Conservation (phyloP, 495 filamentous ascomycete species). For the Cercophora scortea region DNA sequence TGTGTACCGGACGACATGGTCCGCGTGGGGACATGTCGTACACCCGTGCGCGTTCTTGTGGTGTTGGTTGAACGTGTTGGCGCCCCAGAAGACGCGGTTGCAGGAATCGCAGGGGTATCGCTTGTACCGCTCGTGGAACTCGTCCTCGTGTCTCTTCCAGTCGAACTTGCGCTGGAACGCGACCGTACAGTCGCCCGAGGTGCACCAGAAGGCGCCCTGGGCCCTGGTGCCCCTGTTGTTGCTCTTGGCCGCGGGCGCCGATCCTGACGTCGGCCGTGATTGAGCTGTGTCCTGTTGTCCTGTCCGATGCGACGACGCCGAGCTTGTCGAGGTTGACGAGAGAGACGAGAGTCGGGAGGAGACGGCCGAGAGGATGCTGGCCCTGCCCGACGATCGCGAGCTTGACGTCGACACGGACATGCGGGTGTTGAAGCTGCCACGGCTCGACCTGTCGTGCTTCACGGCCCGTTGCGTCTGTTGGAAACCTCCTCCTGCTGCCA, state of each 20-base stretch:
- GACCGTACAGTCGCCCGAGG: slow-evolving; percentile 34
- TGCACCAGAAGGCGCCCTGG: slow-evolving; percentile 41
- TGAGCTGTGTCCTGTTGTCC: slow-evolving; percentile 7
- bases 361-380: slow-evolving; percentile 19
- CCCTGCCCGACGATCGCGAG: slow-evolving; percentile 25
- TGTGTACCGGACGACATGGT: slow-evolving; percentile 33
- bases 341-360: too few relatives aligned
- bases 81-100: slow-evolving; percentile 43
- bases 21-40: slow-evolving; percentile 41
- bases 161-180: slow-evolving; percentile 45
- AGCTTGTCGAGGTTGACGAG: slow-evolving; percentile 18
- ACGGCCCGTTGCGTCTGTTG: slow-evolving; percentile 1
- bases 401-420: slow-evolving; percentile 30
- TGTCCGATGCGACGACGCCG: slow-evolving; percentile 17
- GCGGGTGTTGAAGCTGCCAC: slow-evolving; percentile 10
- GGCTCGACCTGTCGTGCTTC: slow-evolving; percentile 2
- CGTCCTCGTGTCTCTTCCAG: slow-evolving; percentile 46
- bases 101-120: slow-evolving; percentile 42
- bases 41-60: slow-evolving; percentile 44
- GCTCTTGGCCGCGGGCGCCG: slow-evolving; percentile 9
- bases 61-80: slow-evolving; percentile 44
- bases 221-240: slow-evolving; percentile 22
- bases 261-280: slow-evolving; percentile 3
- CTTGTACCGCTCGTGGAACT: slow-evolving; percentile 44
- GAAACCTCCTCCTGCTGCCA: slow-evolving; percentile 7